Conservation (phyloP, 2,329 filamentous ascomycete genomes). For the Aspergillus novoparasiticus region DNA sequence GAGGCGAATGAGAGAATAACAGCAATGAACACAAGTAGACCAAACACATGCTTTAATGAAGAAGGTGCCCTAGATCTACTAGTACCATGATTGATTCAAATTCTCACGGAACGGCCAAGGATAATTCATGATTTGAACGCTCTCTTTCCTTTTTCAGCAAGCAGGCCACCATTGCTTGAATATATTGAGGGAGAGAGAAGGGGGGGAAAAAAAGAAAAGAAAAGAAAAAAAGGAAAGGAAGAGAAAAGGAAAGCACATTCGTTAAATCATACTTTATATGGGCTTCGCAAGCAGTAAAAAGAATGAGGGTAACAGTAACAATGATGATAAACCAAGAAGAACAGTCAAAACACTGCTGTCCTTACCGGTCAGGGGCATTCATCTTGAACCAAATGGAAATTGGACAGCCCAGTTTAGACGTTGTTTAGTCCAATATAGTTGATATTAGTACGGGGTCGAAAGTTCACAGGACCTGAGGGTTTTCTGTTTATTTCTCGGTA, state of each 20-base stretch:
- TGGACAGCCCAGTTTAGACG: background rate
- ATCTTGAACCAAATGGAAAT: slow-evolving; percentile 37
- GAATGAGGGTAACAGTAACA: background rate
- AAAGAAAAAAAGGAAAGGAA: no score
- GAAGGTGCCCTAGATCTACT: background rate
- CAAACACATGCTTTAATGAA: background rate
- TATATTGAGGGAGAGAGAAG: background rate
- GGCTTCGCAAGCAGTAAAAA: background rate
- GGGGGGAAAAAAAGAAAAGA: background rate
- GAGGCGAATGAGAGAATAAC: background rate
- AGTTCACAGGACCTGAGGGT: background rate
- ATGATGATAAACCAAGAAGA: background rate
- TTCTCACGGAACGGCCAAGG: background rate
- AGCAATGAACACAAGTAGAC: background rate
- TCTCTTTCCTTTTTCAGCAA: background rate
- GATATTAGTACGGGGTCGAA: background rate
- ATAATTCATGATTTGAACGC: background rate
- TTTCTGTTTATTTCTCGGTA: background rate
- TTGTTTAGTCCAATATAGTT: background rate
- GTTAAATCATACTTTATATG: background rate
- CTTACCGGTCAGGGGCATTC: slow-evolving; percentile 53
- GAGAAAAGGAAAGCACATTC: background rate
- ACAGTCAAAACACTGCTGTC: background rate
- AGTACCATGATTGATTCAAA: background rate
- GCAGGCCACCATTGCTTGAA: background rate